Evolutionary conservation across 495 filamentous ascomycete genomes (phyloP).

Genomic region (Penicillium tannophilum): DNA sequence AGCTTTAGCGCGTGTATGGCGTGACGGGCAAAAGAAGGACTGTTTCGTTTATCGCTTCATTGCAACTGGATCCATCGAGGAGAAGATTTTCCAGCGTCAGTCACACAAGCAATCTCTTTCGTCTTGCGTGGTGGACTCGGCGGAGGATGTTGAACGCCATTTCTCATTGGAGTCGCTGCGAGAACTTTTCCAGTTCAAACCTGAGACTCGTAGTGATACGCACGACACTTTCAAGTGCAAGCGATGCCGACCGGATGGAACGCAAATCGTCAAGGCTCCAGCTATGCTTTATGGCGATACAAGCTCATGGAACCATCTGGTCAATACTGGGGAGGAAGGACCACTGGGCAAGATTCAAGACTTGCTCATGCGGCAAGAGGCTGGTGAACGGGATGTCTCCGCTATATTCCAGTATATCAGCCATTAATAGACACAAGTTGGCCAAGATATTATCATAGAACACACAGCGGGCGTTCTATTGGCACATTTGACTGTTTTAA

Average conservation of each 20-base stretch:
- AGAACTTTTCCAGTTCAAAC: slow-evolving; percentile 91
- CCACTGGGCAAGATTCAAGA: slow-evolving; percentile 84
- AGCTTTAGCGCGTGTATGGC: slow-evolving; percentile 95
- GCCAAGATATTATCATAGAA: slow-evolving; percentile 8
- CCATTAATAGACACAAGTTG: slow-evolving; percentile 56
- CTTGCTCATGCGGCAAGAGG: slow-evolving; percentile 86
- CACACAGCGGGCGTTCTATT: neutral
- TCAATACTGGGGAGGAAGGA: slow-evolving; percentile 69
- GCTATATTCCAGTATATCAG: slow-evolving; percentile 99
- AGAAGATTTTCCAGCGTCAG: slow-evolving; percentile 99
- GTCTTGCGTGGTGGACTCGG: slow-evolving; percentile 95
- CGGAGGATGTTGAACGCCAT: slow-evolving; percentile 95
- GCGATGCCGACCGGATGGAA: slow-evolving; percentile 83
- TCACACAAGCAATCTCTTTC: slow-evolving; percentile 97
- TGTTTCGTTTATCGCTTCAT: slow-evolving; percentile 99
- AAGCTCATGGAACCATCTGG: slow-evolving; percentile 98
- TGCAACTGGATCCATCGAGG: slow-evolving; percentile 95
- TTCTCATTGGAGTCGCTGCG: slow-evolving; percentile 86
- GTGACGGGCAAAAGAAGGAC: slow-evolving; percentile 98
- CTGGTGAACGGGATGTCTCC: slow-evolving; percentile 74
- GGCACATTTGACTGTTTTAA: neutral
- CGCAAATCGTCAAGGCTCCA: slow-evolving; percentile 82
- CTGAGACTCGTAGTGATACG: slow-evolving; percentile 83
- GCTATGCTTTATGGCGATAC: slow-evolving; percentile 98
- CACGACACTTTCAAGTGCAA: slow-evolving; percentile 99